Base-by-base conservation (phyloP, 2,329 filamentous ascomycete genomes). In the Nemania abortiva region DNA sequence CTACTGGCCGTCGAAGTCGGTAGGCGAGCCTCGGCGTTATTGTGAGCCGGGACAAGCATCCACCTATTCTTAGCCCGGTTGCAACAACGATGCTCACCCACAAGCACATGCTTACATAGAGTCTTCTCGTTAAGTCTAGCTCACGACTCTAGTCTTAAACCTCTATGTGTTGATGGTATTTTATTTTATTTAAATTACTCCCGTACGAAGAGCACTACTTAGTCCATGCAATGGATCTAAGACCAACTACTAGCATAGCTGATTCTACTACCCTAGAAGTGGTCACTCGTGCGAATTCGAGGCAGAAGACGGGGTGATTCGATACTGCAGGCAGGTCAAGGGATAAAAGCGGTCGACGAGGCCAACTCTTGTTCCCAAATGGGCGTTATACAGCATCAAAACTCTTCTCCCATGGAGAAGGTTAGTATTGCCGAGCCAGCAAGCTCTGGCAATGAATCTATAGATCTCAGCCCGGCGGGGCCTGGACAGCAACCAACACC, bases 401-500 rank as follows among this genome's bases (percentile, higher is more conserved):
- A 34, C 7, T 47, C 34, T 7, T 15, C 6, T 42, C 7, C 34
- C 10, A 45, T 47, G 18, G 10, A 22, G 3, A 52, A 52, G 29
- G 10, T 15, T 24, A 6, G 53, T 22, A 45, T 11, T 3, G 18
- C 18, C 24, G 61, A 56, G 13, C 27, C 37, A 24, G 20, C 29
- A n/a, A 27, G 20, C n/a, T 56, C 39, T 49, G 29, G 39, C n/a
- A 9, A n/a, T 18, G 39, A 34, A 50, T 73, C 70, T 5, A 72
- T 73, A 63, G 73, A 72, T 45, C 24, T 67, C 18, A 27, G 55
- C 10, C 68, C 42, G 39, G 45, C 60, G 9, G 71, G 70, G n/a
- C 64, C 22, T 29, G 45, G 20, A 24, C 65, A 56, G 24, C 67
- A 65, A 45, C 31, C 67, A 11, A 68, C 67, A 6, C n/a, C 64